phyloP scores from a whole-genome alignment of 2,329 filamentous ascomycete genomes.

The Xylariales sp. region DNA sequence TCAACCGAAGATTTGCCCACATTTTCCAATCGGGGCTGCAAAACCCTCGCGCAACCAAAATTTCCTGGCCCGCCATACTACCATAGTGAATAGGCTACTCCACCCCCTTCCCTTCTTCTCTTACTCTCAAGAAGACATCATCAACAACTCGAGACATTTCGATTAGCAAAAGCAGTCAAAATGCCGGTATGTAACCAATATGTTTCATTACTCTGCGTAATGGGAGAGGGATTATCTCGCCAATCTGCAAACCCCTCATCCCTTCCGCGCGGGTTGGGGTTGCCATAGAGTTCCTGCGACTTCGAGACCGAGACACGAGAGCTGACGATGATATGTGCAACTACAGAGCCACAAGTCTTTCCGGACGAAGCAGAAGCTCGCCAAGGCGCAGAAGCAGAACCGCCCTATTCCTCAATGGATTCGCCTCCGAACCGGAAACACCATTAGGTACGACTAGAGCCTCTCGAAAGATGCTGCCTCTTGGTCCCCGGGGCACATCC shows the following conservation, averaged over 20 bases:
- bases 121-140: slow-evolving; percentile 43
- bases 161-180: slow-evolving; percentile 54
- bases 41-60: slow-evolving; percentile 50
- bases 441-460: slow-evolving; percentile 85
- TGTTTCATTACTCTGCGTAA: neutral
- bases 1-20: slow-evolving; percentile 45
- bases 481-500: neutral
- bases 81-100: slow-evolving; percentile 42
- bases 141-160: slow-evolving; percentile 52
- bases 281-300: neutral
- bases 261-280: neutral
- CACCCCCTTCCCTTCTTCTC: slow-evolving; percentile 40
- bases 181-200: slow-evolving; percentile 54
- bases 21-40: slow-evolving; percentile 48
- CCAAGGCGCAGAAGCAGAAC: slow-evolving; percentile 99
- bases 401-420: slow-evolving; percentile 99
- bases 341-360: slow-evolving; percentile 98
- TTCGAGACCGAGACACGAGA: slow-evolving; percentile 18
- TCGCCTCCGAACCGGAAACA: slow-evolving; percentile 97
- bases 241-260: neutral
- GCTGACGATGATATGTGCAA: slow-evolving; percentile 37
- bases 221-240: neutral
- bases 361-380: slow-evolving; percentile 99
- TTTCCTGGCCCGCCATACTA: slow-evolving; percentile 37
- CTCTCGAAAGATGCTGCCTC: slow-evolving; percentile 8